A percentile compares a stretch with the other conserved stretches of the same genome.
Evolutionary conservation across 2,329 filamentous ascomycete species (phyloP).

Genomic region (Bipolaris cookei): DNA sequence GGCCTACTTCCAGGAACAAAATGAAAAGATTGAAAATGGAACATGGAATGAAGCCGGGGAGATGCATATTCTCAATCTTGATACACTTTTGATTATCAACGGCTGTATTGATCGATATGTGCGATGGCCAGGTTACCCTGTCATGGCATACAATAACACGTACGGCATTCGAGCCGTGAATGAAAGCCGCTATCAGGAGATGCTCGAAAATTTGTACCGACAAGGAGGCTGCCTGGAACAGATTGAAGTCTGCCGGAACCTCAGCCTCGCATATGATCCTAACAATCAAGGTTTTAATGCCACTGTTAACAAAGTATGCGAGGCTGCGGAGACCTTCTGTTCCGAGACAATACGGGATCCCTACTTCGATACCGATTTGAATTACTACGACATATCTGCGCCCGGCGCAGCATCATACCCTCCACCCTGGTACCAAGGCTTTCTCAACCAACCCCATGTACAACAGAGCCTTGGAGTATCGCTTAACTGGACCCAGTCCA

Average conservation of each 20-base stretch:
- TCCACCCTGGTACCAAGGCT: slow-evolving; percentile 58
- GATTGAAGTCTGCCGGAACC: slow-evolving; percentile 58
- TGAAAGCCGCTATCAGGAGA: slow-evolving; percentile 55
- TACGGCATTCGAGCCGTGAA: slow-evolving; percentile 63
- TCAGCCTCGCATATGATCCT: slow-evolving; percentile 58
- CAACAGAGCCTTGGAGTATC: slow-evolving; percentile 63
- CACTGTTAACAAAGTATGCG: slow-evolving; percentile 52
- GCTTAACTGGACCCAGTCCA: slow-evolving; percentile 61
- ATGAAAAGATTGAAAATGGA: slow-evolving; percentile 57
- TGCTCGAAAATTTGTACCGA: slow-evolving; percentile 53
- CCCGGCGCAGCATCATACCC: slow-evolving; percentile 52
- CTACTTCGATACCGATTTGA: slow-evolving; percentile 55
- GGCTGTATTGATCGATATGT: slow-evolving; percentile 61
- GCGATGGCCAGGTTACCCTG: slow-evolving; percentile 56
- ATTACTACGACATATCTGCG: slow-evolving; percentile 65
- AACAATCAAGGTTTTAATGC: slow-evolving; percentile 51
- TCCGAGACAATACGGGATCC: slow-evolving; percentile 53
- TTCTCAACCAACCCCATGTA: slow-evolving; percentile 63
- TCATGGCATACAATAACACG: slow-evolving; percentile 64
- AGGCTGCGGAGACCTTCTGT: slow-evolving; percentile 55
- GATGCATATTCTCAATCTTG: slow-evolving; percentile 50
- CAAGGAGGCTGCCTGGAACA: slow-evolving; percentile 62
- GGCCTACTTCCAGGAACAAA: slow-evolving; percentile 63
- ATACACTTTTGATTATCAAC: slow-evolving; percentile 64
- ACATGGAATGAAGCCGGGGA: slow-evolving; percentile 45